Percentiles rank a stretch among this genome's conserved stretches.
Conservation (phyloP, 805 yeast genomes). For the Metschnikowia anglica region DNA sequence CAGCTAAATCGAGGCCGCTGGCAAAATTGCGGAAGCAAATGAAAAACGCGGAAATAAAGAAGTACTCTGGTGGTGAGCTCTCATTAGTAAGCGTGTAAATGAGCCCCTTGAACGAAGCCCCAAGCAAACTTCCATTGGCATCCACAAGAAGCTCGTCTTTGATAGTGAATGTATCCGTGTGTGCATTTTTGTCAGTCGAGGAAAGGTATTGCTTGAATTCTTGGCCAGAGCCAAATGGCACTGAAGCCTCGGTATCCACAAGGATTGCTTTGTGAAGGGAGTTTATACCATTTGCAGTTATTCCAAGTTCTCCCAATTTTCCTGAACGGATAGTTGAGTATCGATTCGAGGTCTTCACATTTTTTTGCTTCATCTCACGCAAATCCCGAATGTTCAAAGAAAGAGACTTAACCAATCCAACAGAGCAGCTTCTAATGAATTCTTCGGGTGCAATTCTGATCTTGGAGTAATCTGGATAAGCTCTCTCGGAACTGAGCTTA, state of each 20-base stretch:
- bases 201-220: conserved; percentile 39
- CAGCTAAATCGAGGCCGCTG: conserved; percentile 62
- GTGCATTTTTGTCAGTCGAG: conserved; percentile 10
- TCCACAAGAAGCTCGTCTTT: conserved; percentile 53
- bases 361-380: conserved; percentile 23
- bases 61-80: conserved; percentile 58
- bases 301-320: conserved; percentile 46
- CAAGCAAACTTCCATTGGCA: conserved; percentile 52
- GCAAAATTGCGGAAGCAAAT: conserved; percentile 74
- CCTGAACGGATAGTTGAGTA: conserved; percentile 54
- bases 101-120: conserved; percentile 70
- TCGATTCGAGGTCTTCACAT: conserved; percentile 32
- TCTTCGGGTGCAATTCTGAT: conserved; percentile 58
- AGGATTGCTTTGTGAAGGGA: conserved; percentile 37
- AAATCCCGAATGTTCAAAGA: conserved; percentile 26
- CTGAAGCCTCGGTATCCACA: conserved; percentile 27
- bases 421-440: conserved; percentile 61
- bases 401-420: conserved; percentile 51
- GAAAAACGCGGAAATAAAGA: conserved; percentile 71
- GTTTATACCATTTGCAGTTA: conserved; percentile 50
- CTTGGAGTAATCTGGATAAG: conserved; percentile 62
- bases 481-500: conserved; percentile 54
- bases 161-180: conserved; percentile 19
- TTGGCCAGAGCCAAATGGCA: conserved; percentile 35
- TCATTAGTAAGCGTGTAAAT: conserved; percentile 69